Base-by-base conservation (phyloP, 352 stramenopile species). In the Thraustochytrium striatum region DNA sequence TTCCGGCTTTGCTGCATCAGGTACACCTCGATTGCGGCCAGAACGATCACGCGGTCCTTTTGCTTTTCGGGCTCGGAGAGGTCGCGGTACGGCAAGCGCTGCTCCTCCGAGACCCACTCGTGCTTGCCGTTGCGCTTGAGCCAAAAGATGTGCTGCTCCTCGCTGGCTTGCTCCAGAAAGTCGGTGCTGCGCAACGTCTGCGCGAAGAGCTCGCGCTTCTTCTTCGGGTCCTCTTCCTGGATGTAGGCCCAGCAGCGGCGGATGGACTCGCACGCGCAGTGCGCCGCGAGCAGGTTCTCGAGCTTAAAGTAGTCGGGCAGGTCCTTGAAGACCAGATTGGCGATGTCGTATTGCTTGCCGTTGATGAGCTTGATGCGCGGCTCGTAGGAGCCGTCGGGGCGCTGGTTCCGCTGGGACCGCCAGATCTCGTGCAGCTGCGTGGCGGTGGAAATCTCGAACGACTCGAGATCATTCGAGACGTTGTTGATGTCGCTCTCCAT, bases 261-360 rank as follows among this genome's bases (percentile, higher is more conserved):
- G 35, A 79, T 79, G 30, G 69, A 79, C 52, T 79, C 69, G 55
- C 69, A 79, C 16, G 69, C 69, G 32, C 35, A 62, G 35, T 79
- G 69, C 28, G 69, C 68, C 16, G 69, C 69, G 21, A 79, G 55
- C n/a, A 79, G 30, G 57, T 79, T 79, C 39, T 79, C 69, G 0
- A 79, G 28, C 69, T 79, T 79, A 72, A 79, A 79, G 55, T 79
- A 79, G 50, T 79, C 69, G 11, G 69, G 69, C 2, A 79, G 35
- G 8, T 79, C 25, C 7, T 79, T 69, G 32, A 79, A 79, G 19
- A 53, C 52, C 7, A 79, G 36, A 28, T 79, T 79, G 9, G 69
- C 69, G 30, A 79, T 79, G 57, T 79, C 69, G 33, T 69, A 79
- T 28, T 62, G 35, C 0, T 25, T 11, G 25, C 58, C 58, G 57